Evolutionary conservation across 148 eudicot species (phyloP).

Genomic region (Chenopodium suecicum): DNA sequence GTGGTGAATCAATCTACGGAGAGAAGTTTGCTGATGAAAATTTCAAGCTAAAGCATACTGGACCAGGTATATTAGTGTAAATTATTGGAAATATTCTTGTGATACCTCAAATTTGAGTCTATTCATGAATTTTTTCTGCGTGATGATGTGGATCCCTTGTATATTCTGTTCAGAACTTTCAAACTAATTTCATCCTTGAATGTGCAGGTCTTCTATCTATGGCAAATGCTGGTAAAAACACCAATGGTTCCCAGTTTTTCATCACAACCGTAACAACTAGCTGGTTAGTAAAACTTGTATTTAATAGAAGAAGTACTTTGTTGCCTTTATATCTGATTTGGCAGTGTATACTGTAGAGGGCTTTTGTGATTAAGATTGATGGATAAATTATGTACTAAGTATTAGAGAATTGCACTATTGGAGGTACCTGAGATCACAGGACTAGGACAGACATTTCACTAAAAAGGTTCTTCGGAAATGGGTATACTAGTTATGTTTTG

Average conservation of each 20-base stretch:
- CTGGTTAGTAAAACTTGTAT: conserved; percentile 50
- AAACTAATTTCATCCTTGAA: neutral
- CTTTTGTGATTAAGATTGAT: neutral
- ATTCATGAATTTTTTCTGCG: neutral
- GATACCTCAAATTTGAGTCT: neutral
- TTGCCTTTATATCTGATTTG: neutral
- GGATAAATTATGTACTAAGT: neutral
- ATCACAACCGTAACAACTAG: conserved; percentile 93
- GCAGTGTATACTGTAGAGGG: neutral
- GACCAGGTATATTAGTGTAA: conserved; percentile 61
- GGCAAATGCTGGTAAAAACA: conserved; percentile 93
- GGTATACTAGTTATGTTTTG: neutral
- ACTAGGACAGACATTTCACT: neutral
- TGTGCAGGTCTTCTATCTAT: conserved; percentile 78
- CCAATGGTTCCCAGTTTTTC: conserved; percentile 98
- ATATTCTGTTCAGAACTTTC: neutral
- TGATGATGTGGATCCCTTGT: neutral
- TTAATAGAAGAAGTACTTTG: neutral
- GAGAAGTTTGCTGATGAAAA: conserved; percentile 95
- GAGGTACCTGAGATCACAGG: neutral
- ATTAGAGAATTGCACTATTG: neutral
- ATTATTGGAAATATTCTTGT: neutral
- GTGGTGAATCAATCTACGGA: conserved; percentile 98
- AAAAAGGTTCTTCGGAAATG: neutral
- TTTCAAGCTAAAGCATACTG: conserved; percentile 95